Base-by-base conservation (phyloP, 345 rosid species). In the Boechera retrofracta region DNA sequence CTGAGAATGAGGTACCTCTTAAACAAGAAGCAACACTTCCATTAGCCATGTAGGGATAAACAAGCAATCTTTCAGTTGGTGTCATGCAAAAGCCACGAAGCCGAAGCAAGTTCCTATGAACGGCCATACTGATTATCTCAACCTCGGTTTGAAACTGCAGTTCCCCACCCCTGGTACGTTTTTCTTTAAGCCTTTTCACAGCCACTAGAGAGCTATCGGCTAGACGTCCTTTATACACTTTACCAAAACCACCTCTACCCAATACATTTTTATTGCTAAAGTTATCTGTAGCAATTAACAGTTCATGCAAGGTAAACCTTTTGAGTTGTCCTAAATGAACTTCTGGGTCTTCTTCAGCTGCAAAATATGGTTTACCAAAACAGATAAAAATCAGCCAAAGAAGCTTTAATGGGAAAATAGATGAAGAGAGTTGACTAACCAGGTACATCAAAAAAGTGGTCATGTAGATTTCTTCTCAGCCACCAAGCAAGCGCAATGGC, bases 21-120 rank as follows among this genome's bases (percentile, higher is more conserved):
- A 94, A 84, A 79, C 98, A 91, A 36, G 98, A 94, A 74, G 97
- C 96, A 6, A 89, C 97, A 82, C 98, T 94, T 83, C 98, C 98
- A 82, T 94, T 89, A 78, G 31, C 79, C 97, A 94, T 94, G 64
- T 10, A 94, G 31, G 97, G 97, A 83, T 94, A 94, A 56, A 94
- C 94, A 60, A 94, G 91, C 73, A 94, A 77, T 68, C 98, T 86
- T 75, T 94, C 98, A 4, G 98, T 94, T 11, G 94, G 94, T 6
- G 97, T 90, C 94, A 94, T 91, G 85, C 97, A 94, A 86, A 94
- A 94, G 44, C 98, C 97, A 66, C 84, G 91, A 41, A 90, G 85
- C 38, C 93, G 89, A 76, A 94, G 92, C 77, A 94, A 80, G 79
- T 94, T 91, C 67, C 93, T 85, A 73, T 94, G 96, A 67, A 90